Evolutionary conservation across 257 asterid genomes (phyloP), one percentile per base, ranked within the genome.

Genomic region (Nicotiana attenuata): DNA sequence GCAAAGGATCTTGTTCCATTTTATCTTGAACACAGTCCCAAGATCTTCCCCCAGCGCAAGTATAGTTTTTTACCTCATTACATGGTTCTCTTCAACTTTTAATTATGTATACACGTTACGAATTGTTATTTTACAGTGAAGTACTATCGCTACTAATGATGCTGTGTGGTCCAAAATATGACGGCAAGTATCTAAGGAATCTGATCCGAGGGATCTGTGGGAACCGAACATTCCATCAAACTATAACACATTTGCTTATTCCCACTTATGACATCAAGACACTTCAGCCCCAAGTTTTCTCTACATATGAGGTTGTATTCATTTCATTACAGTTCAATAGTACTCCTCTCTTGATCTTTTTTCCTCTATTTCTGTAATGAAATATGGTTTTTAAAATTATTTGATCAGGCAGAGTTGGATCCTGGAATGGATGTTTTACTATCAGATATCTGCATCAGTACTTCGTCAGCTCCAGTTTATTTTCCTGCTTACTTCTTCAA

Each of bases 401-500:
- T 61, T 29, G 33, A 28, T 65, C 86, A 89, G 91, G 88, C 86
- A 29, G 60, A 69, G 38, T 19, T 65, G 2, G 85, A 45, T 22
- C 80, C 86, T 3, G 38, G 41, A 3, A 8, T 84, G 63, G 86
- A 91, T 82, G 90, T 89, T 16, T 78, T 63, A 3, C n/a, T 91
- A 14, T 84, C 90, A 9, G 93, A 91, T 67, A 41, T 80, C 17
- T 80, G 64, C 88, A 85, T 91, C 24, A 85, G 92, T 69, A 90
- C 95, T 6, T 90, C 93, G 0, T 93, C 93, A 7, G 93, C 93
- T 66, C 95, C 92, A 4, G 88, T 92, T 10, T 78, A 68, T 82
- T 84, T 90, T 26, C 93, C 93, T 1, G 87, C 91, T 10, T 76
- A 91, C 80, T 20, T 60, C 75, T 91, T 91, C 84, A 83, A 38